Conservation (phyloP, 345 rosid species). For the Camelina sativa region DNA sequence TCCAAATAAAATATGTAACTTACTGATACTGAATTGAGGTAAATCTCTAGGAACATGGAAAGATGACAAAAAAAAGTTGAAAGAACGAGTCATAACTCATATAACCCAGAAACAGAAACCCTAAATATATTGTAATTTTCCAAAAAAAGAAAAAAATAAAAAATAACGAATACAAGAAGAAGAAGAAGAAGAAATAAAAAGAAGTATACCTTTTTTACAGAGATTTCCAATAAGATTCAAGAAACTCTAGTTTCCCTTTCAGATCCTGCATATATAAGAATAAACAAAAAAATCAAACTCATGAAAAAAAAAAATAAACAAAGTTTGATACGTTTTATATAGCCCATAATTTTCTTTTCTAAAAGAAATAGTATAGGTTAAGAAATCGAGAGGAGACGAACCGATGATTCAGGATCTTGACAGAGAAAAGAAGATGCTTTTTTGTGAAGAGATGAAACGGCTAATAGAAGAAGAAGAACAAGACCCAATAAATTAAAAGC, state of each 20-base stretch:
- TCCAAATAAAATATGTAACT: slow-evolving; percentile 8
- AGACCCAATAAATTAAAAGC: slow-evolving; percentile 36
- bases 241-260: slow-evolving; percentile 22
- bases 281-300: slow-evolving; percentile 16
- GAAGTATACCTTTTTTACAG: slow-evolving; percentile 30
- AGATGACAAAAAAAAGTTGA: slow-evolving; percentile 31
- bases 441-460: slow-evolving; percentile 32
- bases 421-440: slow-evolving; percentile 28
- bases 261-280: slow-evolving; percentile 41
- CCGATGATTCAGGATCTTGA: slow-evolving; percentile 44
- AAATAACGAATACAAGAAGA: background rate
- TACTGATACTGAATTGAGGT: background rate
- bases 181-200: background rate
- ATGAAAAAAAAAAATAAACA: background rate
- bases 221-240: slow-evolving; percentile 10
- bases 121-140: slow-evolving; percentile 23
- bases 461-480: slow-evolving; percentile 24
- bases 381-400: slow-evolving; percentile 31
- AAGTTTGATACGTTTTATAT: background rate
- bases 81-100: slow-evolving; percentile 23
- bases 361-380: background rate
- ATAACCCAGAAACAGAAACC: slow-evolving; percentile 40
- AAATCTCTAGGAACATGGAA: slow-evolving; percentile 39
- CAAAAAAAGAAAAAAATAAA: background rate
- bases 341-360: background rate